phyloP scores from a whole-genome alignment of 129 eudicot genomes.

The Helianthus tuberosus region DNA sequence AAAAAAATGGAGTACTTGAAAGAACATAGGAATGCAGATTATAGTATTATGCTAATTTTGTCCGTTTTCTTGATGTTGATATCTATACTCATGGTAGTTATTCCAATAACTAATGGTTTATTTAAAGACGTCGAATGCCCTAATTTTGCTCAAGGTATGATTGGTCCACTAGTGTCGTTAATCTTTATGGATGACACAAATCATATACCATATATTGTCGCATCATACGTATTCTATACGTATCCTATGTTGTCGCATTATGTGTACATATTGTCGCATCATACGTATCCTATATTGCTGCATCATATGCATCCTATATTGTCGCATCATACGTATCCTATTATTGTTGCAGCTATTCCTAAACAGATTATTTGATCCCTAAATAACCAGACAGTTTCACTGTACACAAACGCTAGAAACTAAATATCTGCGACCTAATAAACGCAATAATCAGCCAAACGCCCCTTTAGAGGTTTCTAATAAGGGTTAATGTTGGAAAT shows the following conservation, averaged over 20 bases:
- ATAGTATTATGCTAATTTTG: conserved; percentile 3
- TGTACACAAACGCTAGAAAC: not conserved
- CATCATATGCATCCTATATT: not conserved
- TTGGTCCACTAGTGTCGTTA: conserved; percentile 13
- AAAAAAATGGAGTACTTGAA: not conserved
- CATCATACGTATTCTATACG: not conserved
- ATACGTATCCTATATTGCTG: not conserved
- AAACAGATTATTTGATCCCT: not conserved
- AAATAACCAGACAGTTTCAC: not conserved
- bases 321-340: not conserved
- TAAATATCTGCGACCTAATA: not conserved
- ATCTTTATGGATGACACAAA: conserved; percentile 12
- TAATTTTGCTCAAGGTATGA: conserved; percentile 1
- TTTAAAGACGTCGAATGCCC: conserved; percentile 16
- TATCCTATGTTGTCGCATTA: not conserved
- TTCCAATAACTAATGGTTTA: not conserved
- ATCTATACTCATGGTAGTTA: conserved; percentile 17
- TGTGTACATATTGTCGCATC: not conserved
- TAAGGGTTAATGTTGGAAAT: not conserved
- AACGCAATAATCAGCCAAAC: not conserved
- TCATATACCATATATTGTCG: not conserved
- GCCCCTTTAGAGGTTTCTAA: not conserved
- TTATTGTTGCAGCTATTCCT: not conserved
- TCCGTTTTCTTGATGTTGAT: conserved; percentile 20
- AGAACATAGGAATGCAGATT: conserved; percentile 7